These are phyloP conservation scores for Achaetomiella virescens DNA, from an alignment of 495 filamentous ascomycete species.

Conservation along the genomic window DNA sequence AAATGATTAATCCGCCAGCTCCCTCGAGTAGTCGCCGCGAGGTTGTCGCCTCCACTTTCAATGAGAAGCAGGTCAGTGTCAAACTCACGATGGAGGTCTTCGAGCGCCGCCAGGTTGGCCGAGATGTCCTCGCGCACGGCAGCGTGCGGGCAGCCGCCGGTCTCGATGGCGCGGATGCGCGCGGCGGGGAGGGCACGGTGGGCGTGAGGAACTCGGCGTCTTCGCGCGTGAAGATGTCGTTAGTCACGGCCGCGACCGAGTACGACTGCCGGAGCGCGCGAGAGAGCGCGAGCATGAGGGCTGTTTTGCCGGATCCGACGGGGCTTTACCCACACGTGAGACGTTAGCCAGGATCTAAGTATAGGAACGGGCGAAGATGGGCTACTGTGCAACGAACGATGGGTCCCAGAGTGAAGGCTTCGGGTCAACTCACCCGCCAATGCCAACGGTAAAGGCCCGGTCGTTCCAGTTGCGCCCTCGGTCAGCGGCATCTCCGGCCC, in stretches of 20 bases:
- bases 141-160: constrained; percentile 94
- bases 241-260: constrained; percentile 91
- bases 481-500: constrained; percentile 91
- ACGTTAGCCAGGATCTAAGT: too few relatives aligned
- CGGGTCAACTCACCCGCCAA: constrained; percentile 70
- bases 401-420: not conserved
- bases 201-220: constrained; percentile 92
- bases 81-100: constrained; percentile 75
- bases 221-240: constrained; percentile 98
- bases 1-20: constrained; percentile 97
- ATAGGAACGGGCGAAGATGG: not conserved
- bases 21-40: constrained; percentile 90
- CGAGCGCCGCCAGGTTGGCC: constrained; percentile 85
- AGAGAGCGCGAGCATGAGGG: constrained; percentile 88
- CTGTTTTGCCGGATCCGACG: constrained; percentile 95
- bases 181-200: constrained; percentile 72
- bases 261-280: constrained; percentile 66
- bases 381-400: not conserved
- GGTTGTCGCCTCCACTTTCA: constrained; percentile 91
- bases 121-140: constrained; percentile 96
- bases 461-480: constrained; percentile 81
- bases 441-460: constrained; percentile 89
- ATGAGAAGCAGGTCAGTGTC: constrained; percentile 74
- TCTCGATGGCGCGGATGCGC: constrained; percentile 94
- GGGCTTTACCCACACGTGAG: too few relatives aligned